Base-by-base conservation (phyloP, 2,329 filamentous ascomycete species). In the Exserohilum turcica region DNA sequence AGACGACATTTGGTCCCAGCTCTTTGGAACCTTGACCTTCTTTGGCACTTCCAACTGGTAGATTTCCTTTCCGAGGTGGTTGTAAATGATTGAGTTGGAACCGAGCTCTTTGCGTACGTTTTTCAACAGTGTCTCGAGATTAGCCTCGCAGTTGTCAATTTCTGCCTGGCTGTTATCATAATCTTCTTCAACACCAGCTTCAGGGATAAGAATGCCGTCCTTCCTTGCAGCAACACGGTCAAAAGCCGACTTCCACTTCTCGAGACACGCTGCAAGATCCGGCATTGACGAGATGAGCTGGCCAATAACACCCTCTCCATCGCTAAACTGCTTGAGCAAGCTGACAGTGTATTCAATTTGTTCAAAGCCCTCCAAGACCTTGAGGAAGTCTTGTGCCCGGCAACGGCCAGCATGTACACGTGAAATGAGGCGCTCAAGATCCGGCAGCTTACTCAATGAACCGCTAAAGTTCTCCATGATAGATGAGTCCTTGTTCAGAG, bases 1-100 rank as follows among this genome's bases (percentile, higher is more conserved):
- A 0, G 92, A 89, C 4, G 94, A 97, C 92, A 97, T 97, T 70
- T 97, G 93, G 59, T 92, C 87, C 92, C 94, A 99, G 65, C 80
- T 85, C 61, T 89, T 89, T 0, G 94, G 94, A 2, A 99, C 86
- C 74, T 95, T 96, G 68, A 90, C 78, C 74, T 94, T 96, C 67
- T 84, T 79, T 0, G 94, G 93, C 0, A 91, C 88, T 72, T 99
- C 94, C 9, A 99, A 82, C 75, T 99, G 93, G 76, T 96, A 97
- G 46, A 99, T 91, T 69, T 99, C 94, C 73, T 99, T 99, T 56
- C 94, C 94, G 6, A 95, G 89, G 69, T 97, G 91, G 8, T 74
- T 77, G 60, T 74, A 82, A 48, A 74, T 72, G 57, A 81, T 77
- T 0, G 83, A 82, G 60, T 83, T 89, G 53, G 88, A 91, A 56